Base-by-base conservation (phyloP, 371 early-diverging fungal species). In the Umbelopsis sp. region DNA sequence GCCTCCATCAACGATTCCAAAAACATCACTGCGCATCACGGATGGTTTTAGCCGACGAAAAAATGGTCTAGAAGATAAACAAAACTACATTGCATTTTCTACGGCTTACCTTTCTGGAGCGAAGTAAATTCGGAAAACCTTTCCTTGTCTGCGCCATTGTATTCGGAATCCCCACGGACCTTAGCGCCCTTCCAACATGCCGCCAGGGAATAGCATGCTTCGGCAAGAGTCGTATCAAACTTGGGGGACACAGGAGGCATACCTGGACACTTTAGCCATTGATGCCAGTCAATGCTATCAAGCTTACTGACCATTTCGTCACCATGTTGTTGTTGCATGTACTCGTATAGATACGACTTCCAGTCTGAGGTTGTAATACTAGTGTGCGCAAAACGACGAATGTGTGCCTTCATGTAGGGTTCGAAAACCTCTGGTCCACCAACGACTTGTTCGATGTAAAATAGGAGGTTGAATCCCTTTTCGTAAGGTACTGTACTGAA, bases 401-500 rank as follows among this genome's bases (percentile, higher is more conserved):
- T 91, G 73, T 97, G 91, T 1, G 93, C 91, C 72, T 88, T 89
- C 84, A 93, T 86, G 71, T 92, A 97, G 14, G 92, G 92, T 73
- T 92, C 94, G 78, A 94, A 96, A 41, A 94, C 83, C 12, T 75
- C 80, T 5, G 90, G 82, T 1, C 96, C 96, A 51, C 98, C 99
- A 32, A 98, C 80, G 20, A 89, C 75, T 73, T 90, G 87, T 80
- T 97, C 97, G 50, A 98, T 87, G 69, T 96, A 93, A 75, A 93
- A 97, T 50, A 99, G 84, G 51, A 99, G 76, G 73, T 94, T 95
- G 78, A 91, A 97, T 4, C 98, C 99, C 86, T 97, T 98, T 81
- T 98, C 94, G 84, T 98, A 98, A 12, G 98, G 98, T 35, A 98
- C 88, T 4, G 88, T 84, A 16, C 94, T 94, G 73, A 96, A 97